Percentiles rank a stretch among this genome's conserved stretches.
These are phyloP conservation scores for Hibiscus mutabilis DNA, from an alignment of 345 rosid species.

Conservation along the genomic window DNA sequence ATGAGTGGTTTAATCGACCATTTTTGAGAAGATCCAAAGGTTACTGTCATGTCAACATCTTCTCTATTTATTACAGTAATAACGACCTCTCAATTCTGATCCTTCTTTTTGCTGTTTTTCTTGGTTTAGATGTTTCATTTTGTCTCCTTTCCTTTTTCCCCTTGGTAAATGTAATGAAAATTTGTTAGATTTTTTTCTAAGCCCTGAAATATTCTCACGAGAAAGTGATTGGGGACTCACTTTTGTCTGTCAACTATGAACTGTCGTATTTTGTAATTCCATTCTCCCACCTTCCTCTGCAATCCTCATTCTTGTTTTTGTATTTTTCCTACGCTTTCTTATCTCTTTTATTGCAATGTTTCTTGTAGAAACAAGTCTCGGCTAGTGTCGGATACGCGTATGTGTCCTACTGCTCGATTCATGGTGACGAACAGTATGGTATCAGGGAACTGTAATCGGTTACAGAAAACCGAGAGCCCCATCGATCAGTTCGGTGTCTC, in stretches of 20 bases:
- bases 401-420: slow-evolving; percentile 54
- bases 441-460: slow-evolving; percentile 28
- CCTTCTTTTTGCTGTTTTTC: slow-evolving; percentile 20
- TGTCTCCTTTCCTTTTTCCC: too few species aligned
- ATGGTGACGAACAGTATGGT: slow-evolving; percentile 52
- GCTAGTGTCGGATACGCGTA: too few species aligned
- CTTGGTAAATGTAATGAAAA: too few species aligned
- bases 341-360: neutral
- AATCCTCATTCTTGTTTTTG: slow-evolving; percentile 5
- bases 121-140: neutral
- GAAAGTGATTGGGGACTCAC: too few species aligned
- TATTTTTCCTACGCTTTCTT: neutral
- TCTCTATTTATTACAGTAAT: neutral
- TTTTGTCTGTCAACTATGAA: too few species aligned
- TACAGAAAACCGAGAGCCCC: slow-evolving; percentile 55
- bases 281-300: too few species aligned
- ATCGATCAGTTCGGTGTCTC: slow-evolving; percentile 53
- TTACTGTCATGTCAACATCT: too few species aligned
- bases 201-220: too few species aligned
- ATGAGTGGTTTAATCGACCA: too few species aligned
- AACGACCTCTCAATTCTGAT: slow-evolving; percentile 17
- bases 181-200: too few species aligned
- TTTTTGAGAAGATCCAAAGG: too few species aligned
- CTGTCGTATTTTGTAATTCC: too few species aligned
- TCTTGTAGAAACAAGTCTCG: neutral